phyloP scores from a whole-genome alignment of 176 grass and related monocot genomes.

The Zizania latifolia region DNA sequence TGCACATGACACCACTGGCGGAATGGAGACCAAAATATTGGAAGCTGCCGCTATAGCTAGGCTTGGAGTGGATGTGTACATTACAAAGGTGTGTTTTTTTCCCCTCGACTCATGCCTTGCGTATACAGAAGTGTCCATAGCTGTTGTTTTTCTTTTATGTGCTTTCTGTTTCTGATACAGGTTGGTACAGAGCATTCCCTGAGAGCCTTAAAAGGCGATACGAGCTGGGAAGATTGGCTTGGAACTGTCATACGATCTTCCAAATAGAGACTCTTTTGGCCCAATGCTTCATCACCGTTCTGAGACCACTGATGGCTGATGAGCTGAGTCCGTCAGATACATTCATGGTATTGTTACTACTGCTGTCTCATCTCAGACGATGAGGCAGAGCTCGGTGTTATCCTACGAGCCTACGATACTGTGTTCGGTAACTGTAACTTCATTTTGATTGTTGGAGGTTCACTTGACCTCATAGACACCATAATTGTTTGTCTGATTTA shows the following conservation, averaged over 20 bases:
- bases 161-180: slow-evolving; percentile 24
- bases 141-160: neutral
- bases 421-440: neutral
- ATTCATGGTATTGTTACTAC: neutral
- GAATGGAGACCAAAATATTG: slow-evolving; percentile 89
- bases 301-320: neutral
- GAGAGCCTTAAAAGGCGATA: slow-evolving; percentile 64
- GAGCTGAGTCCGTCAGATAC: neutral
- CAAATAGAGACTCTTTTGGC: slow-evolving; percentile 31
- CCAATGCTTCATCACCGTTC: neutral
- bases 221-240: slow-evolving; percentile 60
- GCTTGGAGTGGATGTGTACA: slow-evolving; percentile 85
- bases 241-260: slow-evolving; percentile 72
- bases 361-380: neutral
- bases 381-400: neutral
- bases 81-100: slow-evolving; percentile 57
- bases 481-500: neutral
- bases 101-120: neutral
- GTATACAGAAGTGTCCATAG: neutral
- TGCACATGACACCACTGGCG: slow-evolving; percentile 86
- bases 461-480: neutral
- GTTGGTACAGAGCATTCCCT: slow-evolving; percentile 69
- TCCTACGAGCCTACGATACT: neutral
- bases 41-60: slow-evolving; percentile 83
- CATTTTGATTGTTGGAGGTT: neutral